Evolutionary conservation across 2,329 filamentous ascomycete species (phyloP).

Genomic region (Sporothrix mexicana): DNA sequence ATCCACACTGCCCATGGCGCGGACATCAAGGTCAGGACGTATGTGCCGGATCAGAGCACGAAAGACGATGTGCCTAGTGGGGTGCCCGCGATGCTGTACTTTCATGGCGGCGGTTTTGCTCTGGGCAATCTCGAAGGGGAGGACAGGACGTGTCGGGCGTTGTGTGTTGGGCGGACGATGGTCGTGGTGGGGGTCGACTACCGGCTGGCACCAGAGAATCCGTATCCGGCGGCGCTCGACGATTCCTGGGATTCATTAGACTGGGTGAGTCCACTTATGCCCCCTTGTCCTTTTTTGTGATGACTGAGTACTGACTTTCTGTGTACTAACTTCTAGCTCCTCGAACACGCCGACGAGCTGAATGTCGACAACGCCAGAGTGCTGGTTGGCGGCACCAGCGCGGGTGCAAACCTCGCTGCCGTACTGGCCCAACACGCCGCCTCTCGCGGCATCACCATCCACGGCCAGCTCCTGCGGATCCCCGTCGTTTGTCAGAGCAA

Average conservation of each 20-base stretch:
- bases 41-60: not conserved
- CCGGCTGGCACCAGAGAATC: conserved; percentile 22
- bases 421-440: not conserved
- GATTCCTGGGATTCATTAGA: conserved; percentile 18
- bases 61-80: too few species aligned
- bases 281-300: not conserved
- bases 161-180: not conserved
- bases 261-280: not conserved
- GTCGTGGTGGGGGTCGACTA: conserved; percentile 24
- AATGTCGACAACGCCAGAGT: not conserved
- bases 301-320: too few species aligned
- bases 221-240: conserved; percentile 17
- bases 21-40: conserved; percentile 3
- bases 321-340: not conserved
- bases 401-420: conserved; percentile 19
- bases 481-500: conserved; percentile 23
- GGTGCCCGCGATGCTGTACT: conserved; percentile 16
- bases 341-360: not conserved
- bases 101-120: conserved; percentile 26
- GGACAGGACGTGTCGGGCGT: conserved; percentile 5
- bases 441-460: not conserved
- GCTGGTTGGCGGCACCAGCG: conserved; percentile 10
- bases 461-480: conserved; percentile 20
- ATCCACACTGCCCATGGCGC: not conserved
- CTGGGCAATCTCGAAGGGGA: conserved; percentile 21